Percentiles rank a stretch among this genome's conserved stretches.
These are phyloP conservation scores for Clitocybe nebularis DNA, from an alignment of 1,284 basidiomycete species.

Conservation along the genomic window DNA sequence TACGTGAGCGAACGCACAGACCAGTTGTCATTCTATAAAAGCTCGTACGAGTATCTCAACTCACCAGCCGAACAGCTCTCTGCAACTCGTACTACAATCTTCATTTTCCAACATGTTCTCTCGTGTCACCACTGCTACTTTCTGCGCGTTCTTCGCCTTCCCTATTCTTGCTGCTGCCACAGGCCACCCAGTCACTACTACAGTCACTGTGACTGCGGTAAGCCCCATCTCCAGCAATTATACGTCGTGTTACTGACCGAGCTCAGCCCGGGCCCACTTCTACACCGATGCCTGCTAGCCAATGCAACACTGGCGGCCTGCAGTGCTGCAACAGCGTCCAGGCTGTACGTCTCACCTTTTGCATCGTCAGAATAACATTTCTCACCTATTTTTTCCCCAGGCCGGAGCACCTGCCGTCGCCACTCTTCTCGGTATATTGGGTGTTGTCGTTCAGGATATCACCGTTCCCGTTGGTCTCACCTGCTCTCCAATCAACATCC, in stretches of 20 bases:
- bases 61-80: neutral
- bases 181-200: neutral
- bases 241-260: neutral
- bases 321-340: conserved; percentile 28
- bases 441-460: conserved; percentile 15
- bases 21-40: neutral
- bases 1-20: neutral
- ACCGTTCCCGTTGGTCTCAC: conserved; percentile 20
- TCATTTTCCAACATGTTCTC: neutral
- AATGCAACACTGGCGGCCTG: conserved; percentile 26
- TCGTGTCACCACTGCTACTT: neutral
- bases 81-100: neutral
- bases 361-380: neutral
- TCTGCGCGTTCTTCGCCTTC: conserved; percentile 1
- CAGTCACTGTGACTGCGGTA: neutral
- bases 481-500: conserved; percentile 19
- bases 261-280: neutral
- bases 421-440: conserved; percentile 16
- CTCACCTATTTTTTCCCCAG: neutral
- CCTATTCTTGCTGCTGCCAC: neutral
- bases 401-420: conserved; percentile 6
- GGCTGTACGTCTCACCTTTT: conserved; percentile 11
- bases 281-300: conserved; percentile 6
- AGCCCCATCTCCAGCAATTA: neutral
- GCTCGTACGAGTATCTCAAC: neutral